Evolutionary conservation across 2,329 filamentous ascomycete genomes (phyloP).

Genomic region (Paecilomyces sp.): DNA sequence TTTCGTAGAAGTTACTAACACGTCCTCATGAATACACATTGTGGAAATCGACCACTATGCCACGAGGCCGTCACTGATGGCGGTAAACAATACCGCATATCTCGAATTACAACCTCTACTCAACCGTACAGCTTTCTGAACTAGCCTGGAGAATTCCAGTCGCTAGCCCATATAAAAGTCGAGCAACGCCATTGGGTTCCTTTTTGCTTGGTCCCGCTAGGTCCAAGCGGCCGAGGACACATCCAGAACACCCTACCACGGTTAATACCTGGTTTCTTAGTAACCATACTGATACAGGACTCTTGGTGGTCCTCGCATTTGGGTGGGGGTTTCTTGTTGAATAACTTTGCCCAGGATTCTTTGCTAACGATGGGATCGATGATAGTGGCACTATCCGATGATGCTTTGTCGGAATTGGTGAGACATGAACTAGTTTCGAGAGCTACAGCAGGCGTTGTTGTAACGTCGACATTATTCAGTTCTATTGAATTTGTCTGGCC

Average conservation of each 20-base stretch:
- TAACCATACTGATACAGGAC: slow-evolving; percentile 73
- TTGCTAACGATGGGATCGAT: slow-evolving; percentile 64
- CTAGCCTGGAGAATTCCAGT: slow-evolving; percentile 44
- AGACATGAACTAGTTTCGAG: slow-evolving; percentile 2
- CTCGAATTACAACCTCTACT: background rate
- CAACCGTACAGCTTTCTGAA: background rate
- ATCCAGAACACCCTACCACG: slow-evolving; percentile 62
- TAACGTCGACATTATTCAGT: background rate
- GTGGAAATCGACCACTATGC: background rate
- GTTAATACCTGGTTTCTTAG: slow-evolving; percentile 86
- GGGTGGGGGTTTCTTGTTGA: slow-evolving; percentile 67
- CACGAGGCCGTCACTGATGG: background rate
- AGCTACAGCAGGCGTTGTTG: background rate
- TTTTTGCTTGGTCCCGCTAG: slow-evolving; percentile 75
- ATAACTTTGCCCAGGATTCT: slow-evolving; percentile 78
- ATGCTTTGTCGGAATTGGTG: slow-evolving; percentile 10
- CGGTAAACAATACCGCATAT: background rate
- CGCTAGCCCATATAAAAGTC: slow-evolving; percentile 69
- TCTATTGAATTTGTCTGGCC: background rate
- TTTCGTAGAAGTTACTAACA: slow-evolving; percentile 3
- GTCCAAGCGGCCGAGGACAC: slow-evolving; percentile 70
- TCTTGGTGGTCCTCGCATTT: slow-evolving; percentile 78
- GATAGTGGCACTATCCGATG: slow-evolving; percentile 42
- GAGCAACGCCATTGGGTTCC: slow-evolving; percentile 80
- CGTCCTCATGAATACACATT: background rate